Percentiles rank a stretch among this genome's conserved stretches.
These are phyloP conservation scores for Mucor velutinosus DNA, from an alignment of 371 early-diverging fungal genomes.

Conservation along the genomic window DNA sequence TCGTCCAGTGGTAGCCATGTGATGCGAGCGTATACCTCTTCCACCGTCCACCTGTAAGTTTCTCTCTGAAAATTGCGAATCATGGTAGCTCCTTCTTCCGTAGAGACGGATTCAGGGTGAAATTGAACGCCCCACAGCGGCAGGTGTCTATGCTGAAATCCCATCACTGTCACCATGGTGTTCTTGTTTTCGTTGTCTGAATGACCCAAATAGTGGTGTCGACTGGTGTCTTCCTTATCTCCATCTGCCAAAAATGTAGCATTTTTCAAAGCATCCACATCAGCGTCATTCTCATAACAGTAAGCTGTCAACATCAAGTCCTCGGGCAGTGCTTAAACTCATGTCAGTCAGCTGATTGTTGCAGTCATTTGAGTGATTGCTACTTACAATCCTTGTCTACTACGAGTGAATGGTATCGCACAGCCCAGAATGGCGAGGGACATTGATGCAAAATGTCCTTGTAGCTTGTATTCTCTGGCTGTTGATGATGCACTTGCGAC, in stretches of 20 bases:
- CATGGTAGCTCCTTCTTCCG: conserved; percentile 74
- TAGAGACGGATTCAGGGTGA: conserved; percentile 95
- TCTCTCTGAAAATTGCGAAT: conserved; percentile 73
- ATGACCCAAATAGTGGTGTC: conserved; percentile 34
- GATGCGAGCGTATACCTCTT: conserved; percentile 14
- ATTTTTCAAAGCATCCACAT: conserved; percentile 39
- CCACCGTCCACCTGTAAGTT: conserved; percentile 44
- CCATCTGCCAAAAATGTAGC: conserved; percentile 37
- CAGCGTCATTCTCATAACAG: conserved; percentile 51
- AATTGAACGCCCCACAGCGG: conserved; percentile 95
- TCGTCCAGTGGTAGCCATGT: background rate
- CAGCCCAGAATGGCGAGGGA: conserved; percentile 71
- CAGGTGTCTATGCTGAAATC: conserved; percentile 65
- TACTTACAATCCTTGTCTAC: conserved; percentile 56
- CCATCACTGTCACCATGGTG: conserved; percentile 72
- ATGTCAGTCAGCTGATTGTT: background rate
- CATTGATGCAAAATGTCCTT: conserved; percentile 63
- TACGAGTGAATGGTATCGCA: conserved; percentile 91
- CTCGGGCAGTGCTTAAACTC: conserved; percentile 57
- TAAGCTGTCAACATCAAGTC: conserved; percentile 59
- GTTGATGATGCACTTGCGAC: conserved; percentile 53
- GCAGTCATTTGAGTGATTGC: too few species aligned
- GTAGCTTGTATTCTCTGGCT: conserved; percentile 1
- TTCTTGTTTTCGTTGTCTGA: background rate
- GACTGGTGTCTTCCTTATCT: background rate